These are phyloP conservation scores for Phaeoacremonium minimum DNA, from an alignment of 2,329 filamentous ascomycete genomes.

Conservation along the genomic window DNA sequence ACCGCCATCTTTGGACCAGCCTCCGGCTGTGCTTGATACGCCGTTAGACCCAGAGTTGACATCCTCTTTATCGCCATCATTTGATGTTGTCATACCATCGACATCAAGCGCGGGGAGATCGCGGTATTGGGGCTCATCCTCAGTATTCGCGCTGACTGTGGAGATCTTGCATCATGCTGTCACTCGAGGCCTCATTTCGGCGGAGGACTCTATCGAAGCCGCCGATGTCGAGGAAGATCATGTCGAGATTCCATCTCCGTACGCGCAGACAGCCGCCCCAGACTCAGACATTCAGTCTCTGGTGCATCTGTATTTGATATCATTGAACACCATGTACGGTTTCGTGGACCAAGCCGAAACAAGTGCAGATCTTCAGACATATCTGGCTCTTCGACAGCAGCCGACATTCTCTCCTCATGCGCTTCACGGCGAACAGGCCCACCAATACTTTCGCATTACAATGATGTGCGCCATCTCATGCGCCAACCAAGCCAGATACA, in stretches of 20 bases:
- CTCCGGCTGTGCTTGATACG: not conserved
- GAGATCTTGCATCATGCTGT: constrained; percentile 11
- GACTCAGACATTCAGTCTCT: constrained; percentile 12
- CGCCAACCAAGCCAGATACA: constrained; percentile 19
- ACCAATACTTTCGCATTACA: constrained; percentile 23
- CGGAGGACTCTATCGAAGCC: not conserved
- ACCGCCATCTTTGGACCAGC: too few species aligned
- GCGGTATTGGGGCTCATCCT: constrained; percentile 11
- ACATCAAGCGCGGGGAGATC: not conserved
- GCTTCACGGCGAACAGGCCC: constrained; percentile 17
- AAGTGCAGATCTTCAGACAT: constrained; percentile 13
- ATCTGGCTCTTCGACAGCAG: constrained; percentile 12
- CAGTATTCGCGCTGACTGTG: constrained; percentile 10
- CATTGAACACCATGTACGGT: constrained; percentile 21
- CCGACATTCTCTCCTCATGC: not conserved
- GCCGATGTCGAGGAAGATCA: constrained; percentile 1
- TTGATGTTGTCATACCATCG: constrained; percentile 10
- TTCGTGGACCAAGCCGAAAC: constrained; percentile 19
- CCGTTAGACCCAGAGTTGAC: not conserved
- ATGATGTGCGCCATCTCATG: constrained; percentile 25
- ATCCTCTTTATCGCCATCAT: constrained; percentile 1
- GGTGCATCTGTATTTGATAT: constrained; percentile 18
- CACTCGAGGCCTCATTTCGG: constrained; percentile 1
- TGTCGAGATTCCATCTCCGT: not conserved
- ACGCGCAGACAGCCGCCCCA: constrained; percentile 1